Evolutionary conservation across 148 eudicot species (phyloP), one percentile per base, ranked within the genome.

Genomic region (Rhododendron ferrugineum): DNA sequence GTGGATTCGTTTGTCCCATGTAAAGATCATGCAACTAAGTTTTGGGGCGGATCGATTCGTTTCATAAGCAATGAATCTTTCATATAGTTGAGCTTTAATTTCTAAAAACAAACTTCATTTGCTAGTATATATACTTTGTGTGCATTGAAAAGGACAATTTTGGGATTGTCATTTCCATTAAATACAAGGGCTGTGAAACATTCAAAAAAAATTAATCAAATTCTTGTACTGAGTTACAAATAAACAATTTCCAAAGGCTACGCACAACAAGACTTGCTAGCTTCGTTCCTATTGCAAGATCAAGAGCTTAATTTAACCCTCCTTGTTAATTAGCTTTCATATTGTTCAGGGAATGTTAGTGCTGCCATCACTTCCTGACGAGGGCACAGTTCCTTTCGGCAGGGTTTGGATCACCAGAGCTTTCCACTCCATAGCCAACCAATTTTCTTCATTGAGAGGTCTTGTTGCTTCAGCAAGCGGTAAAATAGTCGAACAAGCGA

Each of bases 271-370:
- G 64, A 20, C 64, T 56, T 6, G 64, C 7, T 15, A 15, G 60
- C 20, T 56, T 56, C 64, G 64, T 20, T 20, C 20, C 5, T 16
- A 5, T 54, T 70, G 14, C 36, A 30, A 70, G 6, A 30, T 70
- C 75, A 70, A 28, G 75, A 70, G 37, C 75, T 70, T n/a, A n/a
- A n/a, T n/a, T 30, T 0, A 70, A 70, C 14, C 37, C 20, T 70
- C 16, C 75, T 11, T 28, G 37, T 11, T 28, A 28, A 70, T 30
- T 30, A 28, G 0, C 36, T n/a, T 40, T 64, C 72, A 56, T 56
- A 13, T 56, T 56, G 64, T 18, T 18, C 18, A 13, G 28, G 82
- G 82, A 23, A 84, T 87, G 84, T 83, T 49, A 52, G 88, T 87
- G 88, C 83, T 52, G 4, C 80, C 34, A 49, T 77, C 64, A 46